Conservation (phyloP, 306 rosid species). For the Vigna nakashimae region DNA sequence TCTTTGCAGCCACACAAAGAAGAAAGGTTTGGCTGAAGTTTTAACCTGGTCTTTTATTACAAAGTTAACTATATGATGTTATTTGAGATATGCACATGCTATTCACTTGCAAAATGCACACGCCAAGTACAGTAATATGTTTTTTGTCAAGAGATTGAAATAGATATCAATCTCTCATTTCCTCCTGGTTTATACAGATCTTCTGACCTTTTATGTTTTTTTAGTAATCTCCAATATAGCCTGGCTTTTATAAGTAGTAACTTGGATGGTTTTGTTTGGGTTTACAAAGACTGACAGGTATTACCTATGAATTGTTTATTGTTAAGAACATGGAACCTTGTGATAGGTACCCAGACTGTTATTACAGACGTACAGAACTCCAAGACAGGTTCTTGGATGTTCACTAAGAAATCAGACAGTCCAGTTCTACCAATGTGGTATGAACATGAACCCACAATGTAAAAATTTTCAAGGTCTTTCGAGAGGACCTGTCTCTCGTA, state of each 20-base stretch:
- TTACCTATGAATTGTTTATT: constrained; percentile 1
- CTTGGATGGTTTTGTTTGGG: not conserved
- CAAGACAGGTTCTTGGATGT: no score
- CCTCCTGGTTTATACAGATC: constrained; percentile 18
- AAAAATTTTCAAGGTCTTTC: no score
- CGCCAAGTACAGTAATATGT: constrained; percentile 13
- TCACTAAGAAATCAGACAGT: no score
- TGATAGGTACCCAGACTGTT: not conserved
- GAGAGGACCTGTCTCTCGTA: no score
- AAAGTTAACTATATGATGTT: constrained; percentile 21
- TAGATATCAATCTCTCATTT: constrained; percentile 16
- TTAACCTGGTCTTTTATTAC: constrained; percentile 36
- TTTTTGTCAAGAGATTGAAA: constrained; percentile 38
- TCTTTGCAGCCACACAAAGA: constrained; percentile 98
- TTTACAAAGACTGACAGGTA: constrained; percentile 9
- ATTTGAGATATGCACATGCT: constrained; percentile 8
- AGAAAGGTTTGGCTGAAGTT: constrained; percentile 70
- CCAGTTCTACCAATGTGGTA: no score
- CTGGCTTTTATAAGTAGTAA: not conserved
- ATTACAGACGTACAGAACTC: no score
- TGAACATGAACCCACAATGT: no score
- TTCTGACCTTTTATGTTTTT: not conserved
- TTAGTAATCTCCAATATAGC: not conserved
- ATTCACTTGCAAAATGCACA: not conserved
- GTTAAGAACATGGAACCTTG: constrained; percentile 9